Base-by-base conservation (phyloP, 495 filamentous ascomycete genomes). In the Xylaria venustula region DNA sequence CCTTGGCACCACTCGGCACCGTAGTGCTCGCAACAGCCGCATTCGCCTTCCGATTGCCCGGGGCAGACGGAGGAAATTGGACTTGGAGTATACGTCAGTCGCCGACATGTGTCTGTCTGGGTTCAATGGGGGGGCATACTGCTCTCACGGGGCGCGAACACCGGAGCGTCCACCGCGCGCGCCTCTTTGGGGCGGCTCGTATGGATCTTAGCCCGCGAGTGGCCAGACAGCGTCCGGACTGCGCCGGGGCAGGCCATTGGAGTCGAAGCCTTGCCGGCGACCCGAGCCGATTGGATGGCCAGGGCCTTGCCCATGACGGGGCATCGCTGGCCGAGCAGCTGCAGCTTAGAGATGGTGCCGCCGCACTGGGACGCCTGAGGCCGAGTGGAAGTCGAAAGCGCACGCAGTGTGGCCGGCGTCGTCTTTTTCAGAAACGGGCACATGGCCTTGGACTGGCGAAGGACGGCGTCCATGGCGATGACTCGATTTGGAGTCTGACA, bases 241-340 rank as follows among this genome's bases (percentile, higher is more conserved):
- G 77, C 73, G 48, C 75, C 77, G 56, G 77, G 69, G 42, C 68
- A 66, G 40, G 26, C 40, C 23, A 45, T 45, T 55, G 53, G 53
- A 17, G 25, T n/a, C n/a, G 53, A 22, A 14, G 53, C 53, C 54
- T 67, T 70, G 54, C 44, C 54, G 60, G 75, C 68, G 40, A 77
- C 68, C 70, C 81, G 81, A 58, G 78, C 75, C 68, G 89, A 89
- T 81, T 97, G 93, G 19, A 96, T 87, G 46, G 91, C 90, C 67
- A 98, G 83, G 44, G 94, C 94, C 81, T 97, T 97, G 73, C 92
- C 93, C 94, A 98, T 98, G 72, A 98, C 86, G 58, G 94, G 94
- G 86, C 94, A 98, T 67, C 94, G 91, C 68, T 91, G 89, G 64
- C 92, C 94, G 63, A 96, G 84, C 53, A 94, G 85, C 81, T 97